Evolutionary conservation across 1,139 yeast genomes (phyloP).

Genomic region (Geotrichum siamense): DNA sequence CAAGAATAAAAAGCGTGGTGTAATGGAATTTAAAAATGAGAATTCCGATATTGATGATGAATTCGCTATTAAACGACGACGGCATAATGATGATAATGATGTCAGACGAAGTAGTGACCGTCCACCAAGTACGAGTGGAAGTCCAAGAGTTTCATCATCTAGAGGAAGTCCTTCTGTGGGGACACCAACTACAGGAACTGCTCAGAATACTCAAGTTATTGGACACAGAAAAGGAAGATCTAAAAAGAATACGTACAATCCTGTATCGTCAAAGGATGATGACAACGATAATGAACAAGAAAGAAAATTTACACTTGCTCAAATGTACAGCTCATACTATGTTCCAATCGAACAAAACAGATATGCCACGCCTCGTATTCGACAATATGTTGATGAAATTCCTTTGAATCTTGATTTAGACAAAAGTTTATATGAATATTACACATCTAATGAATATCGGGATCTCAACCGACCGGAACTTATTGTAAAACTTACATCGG

Average conservation of each 20-base stretch:
- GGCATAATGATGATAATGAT: slow-evolving; percentile 14
- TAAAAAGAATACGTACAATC: slow-evolving; percentile 10
- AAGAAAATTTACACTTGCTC: slow-evolving; percentile 16
- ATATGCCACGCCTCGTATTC: slow-evolving; percentile 11
- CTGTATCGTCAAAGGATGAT: slow-evolving; percentile 9
- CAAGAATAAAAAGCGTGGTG: neutral
- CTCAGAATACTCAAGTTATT: neutral
- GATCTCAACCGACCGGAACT: slow-evolving; percentile 27
- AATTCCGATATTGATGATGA: slow-evolving; percentile 3
- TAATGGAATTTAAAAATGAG: neutral
- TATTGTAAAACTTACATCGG: slow-evolving; percentile 43
- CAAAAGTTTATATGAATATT: slow-evolving; percentile 5
- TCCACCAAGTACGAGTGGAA: slow-evolving; percentile 9
- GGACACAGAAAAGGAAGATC: slow-evolving; percentile 11
- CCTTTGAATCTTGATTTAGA: slow-evolving; percentile 4
- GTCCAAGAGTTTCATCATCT: slow-evolving; percentile 7
- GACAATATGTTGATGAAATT: slow-evolving; percentile 7
- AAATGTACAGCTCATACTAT: slow-evolving; percentile 17
- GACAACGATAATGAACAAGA: slow-evolving; percentile 17
- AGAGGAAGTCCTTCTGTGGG: slow-evolving; percentile 3
- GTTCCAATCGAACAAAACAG: slow-evolving; percentile 15
- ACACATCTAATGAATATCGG: slow-evolving; percentile 25
- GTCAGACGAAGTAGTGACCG: slow-evolving; percentile 8
- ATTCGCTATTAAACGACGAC: slow-evolving; percentile 12
- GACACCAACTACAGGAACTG: neutral